A percentile compares a stretch with the other conserved stretches of the same genome.
phyloP scores from a whole-genome alignment of 176 grass and related monocot genomes.

The Oropetium thomaeum region DNA sequence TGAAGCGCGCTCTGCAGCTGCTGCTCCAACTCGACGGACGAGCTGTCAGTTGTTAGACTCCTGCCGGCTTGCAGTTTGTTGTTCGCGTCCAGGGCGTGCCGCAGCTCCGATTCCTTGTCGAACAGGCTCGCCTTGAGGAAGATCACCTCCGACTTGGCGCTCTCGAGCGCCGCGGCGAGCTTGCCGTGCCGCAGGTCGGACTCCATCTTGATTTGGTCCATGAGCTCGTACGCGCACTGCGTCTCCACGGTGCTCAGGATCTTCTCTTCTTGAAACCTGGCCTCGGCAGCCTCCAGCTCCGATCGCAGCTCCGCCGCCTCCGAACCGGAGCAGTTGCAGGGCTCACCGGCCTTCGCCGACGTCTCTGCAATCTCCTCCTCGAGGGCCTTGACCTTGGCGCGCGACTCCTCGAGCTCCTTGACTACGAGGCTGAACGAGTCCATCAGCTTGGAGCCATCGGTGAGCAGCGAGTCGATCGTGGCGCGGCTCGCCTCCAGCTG shows the following conservation, averaged over 20 bases:
- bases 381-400: constrained; percentile 53
- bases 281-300: constrained; percentile 48
- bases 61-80: constrained; percentile 42
- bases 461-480: constrained; percentile 80
- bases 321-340: constrained; percentile 34
- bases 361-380: constrained; percentile 58
- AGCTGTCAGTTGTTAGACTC: constrained; percentile 6
- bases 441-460: constrained; percentile 93
- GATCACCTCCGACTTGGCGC: constrained; percentile 57
- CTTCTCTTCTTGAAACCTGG: constrained; percentile 56
- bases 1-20: constrained; percentile 47
- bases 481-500: constrained; percentile 68
- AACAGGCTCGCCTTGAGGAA: constrained; percentile 87
- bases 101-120: constrained; percentile 70
- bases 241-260: constrained; percentile 70
- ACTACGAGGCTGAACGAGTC: constrained; percentile 92
- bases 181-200: constrained; percentile 58
- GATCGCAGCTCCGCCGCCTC: constrained; percentile 46
- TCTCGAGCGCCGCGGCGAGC: constrained; percentile 38
- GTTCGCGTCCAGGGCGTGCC: constrained; percentile 42
- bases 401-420: constrained; percentile 87
- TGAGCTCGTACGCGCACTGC: constrained; percentile 58
- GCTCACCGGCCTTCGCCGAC: constrained; percentile 1
- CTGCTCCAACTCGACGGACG: constrained; percentile 30
- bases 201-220: constrained; percentile 62